Conservation (phyloP, 192 early-diverging fungal species). For the Spizellomyces punctatus region DNA sequence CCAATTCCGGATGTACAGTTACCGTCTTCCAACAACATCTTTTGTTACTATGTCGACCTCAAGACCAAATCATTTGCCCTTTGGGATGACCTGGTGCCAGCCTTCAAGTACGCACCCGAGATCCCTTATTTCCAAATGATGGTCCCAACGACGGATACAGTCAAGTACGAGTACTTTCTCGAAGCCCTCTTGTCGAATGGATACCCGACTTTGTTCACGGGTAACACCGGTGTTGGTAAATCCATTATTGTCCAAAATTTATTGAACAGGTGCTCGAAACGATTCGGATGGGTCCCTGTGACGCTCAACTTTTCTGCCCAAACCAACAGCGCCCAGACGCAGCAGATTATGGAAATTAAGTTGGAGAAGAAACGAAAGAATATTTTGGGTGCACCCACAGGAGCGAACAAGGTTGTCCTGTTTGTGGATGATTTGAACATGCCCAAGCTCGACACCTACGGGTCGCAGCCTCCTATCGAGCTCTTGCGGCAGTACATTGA, state of each 20-base stretch:
- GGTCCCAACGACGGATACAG: constrained; percentile 61
- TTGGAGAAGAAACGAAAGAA: constrained; percentile 67
- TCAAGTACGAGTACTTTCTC: constrained; percentile 60
- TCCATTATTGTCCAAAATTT: constrained; percentile 62
- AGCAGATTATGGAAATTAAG: constrained; percentile 63
- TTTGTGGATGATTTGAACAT: constrained; percentile 69
- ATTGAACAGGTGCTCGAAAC: constrained; percentile 47
- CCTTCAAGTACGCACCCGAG: constrained; percentile 54
- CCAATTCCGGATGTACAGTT: constrained; percentile 51
- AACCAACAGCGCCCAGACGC: constrained; percentile 61
- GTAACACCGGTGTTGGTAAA: constrained; percentile 63
- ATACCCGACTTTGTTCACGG: constrained; percentile 56
- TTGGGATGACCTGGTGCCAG: constrained; percentile 62
- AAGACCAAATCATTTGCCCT: constrained; percentile 49
- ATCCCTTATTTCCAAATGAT: constrained; percentile 69
- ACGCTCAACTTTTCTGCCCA: constrained; percentile 63
- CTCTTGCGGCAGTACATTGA: constrained; percentile 59
- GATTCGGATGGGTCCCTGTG: constrained; percentile 48
- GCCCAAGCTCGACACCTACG: constrained; percentile 65
- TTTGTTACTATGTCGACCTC: constrained; percentile 54
- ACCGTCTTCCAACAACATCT: constrained; percentile 54
- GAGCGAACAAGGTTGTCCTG: constrained; percentile 56
- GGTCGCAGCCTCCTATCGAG: constrained; percentile 64
- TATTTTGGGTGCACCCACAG: constrained; percentile 60
- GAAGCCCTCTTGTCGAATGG: constrained; percentile 49